Base-by-base conservation (phyloP, 495 filamentous ascomycete genomes). In the Annulohypoxylon nitens region DNA sequence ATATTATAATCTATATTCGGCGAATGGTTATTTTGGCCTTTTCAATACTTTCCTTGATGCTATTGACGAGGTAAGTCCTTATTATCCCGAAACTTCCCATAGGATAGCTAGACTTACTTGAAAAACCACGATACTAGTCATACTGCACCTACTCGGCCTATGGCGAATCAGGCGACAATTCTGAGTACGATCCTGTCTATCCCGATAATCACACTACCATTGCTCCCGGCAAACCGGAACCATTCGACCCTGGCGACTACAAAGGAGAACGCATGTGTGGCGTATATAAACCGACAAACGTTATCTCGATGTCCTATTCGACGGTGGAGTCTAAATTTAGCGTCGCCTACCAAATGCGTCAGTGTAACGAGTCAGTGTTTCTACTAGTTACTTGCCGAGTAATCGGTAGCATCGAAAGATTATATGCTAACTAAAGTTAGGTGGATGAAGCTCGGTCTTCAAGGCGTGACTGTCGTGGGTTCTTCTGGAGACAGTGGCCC, bases 191-290 rank as follows among this genome's bases (percentile, higher is more conserved):
- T 14, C 11, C 50, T 26, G 11, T 4, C 25, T 54, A 54, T 26
- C 50, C 50, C 50, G 25, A 54, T n/a, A 30, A 54, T 14, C 23
- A 33, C 4, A 54, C 10, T n/a, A 25, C 25, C 12, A 33, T 30
- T 11, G 36, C 36, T 26, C 62, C 62, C 9, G 62, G 62, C 12
- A 36, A 5, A 36, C 62, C 62, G 16, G 62, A 57, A n/a, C 62
- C 62, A 9, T 55, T 55, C 62, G 67, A 77, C 30, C 63, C 82
- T 0, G 87, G 86, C n/a, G 86, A 84, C 5, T 90, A 87, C 77
- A 82, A 86, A 25, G 86, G 86, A 48, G 68, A 82, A n/a, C 75
- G 84, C 23, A 82, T 86, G 63, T 93, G 91, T 78, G 88, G 90
- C 8, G 84, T 67, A 3, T 74, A 73, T 58, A 68, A 73, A 39